Evolutionary conservation across 2,329 filamentous ascomycete genomes (phyloP).

Genomic region (Tetracladium maxilliforme): DNA sequence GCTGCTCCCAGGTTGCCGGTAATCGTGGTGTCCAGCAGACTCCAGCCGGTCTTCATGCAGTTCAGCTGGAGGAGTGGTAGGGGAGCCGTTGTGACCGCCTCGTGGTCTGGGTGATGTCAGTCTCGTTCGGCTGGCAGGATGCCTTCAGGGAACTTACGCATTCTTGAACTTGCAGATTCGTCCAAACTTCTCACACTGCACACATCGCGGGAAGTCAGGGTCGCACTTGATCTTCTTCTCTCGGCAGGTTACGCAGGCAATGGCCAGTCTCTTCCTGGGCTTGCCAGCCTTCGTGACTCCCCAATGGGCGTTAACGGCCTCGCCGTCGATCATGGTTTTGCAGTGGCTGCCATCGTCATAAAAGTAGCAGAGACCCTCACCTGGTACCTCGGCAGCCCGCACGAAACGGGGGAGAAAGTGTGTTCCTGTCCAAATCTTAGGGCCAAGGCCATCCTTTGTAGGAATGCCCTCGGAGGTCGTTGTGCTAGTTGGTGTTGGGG

Average conservation of each 20-base stretch:
- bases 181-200: constrained; percentile 87
- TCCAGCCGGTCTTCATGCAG: constrained; percentile 24
- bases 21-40: constrained; percentile 10
- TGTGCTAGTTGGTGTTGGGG: no score
- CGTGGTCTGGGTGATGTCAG: constrained; percentile 30
- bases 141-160: constrained; percentile 44
- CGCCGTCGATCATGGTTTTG: constrained; percentile 72
- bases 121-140: constrained; percentile 2
- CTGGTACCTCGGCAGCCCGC: constrained; percentile 50
- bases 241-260: constrained; percentile 83
- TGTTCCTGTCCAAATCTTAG: constrained; percentile 56
- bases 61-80: constrained; percentile 34
- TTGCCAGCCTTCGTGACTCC: constrained; percentile 90
- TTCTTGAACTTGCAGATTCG: constrained; percentile 74
- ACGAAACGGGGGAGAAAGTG: constrained; percentile 54
- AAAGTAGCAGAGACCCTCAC: constrained; percentile 71
- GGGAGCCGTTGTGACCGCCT: constrained; percentile 41
- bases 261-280: constrained; percentile 77
- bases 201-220: constrained; percentile 72
- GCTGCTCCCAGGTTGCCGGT: background rate
- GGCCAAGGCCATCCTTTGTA: constrained; percentile 46
- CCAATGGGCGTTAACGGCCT: constrained; percentile 82
- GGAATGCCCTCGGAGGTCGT: no score
- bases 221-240: constrained; percentile 99
- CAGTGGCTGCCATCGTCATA: constrained; percentile 77